Conservation (phyloP, 306 rosid species). For the Dryas alaskensis region DNA sequence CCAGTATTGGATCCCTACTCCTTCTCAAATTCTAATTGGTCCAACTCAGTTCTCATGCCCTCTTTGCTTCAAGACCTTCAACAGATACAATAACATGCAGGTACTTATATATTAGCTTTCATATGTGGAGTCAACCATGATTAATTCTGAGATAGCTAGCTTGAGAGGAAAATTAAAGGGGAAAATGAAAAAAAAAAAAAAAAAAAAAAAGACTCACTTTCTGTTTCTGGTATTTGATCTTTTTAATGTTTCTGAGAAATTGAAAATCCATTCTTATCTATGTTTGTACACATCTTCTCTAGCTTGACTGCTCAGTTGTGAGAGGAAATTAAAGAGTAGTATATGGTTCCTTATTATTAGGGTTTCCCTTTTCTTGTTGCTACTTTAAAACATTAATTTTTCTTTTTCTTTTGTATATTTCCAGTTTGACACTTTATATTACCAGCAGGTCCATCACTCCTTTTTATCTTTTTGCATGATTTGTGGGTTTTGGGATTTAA, state of each 20-base stretch:
- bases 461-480: slow-evolving; percentile 29
- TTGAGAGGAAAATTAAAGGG: neutral
- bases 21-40: slow-evolving; percentile 86
- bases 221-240: slow-evolving; percentile 34
- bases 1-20: slow-evolving; percentile 97
- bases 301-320: slow-evolving; percentile 12
- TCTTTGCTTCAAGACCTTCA: slow-evolving; percentile 95
- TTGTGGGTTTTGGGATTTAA: slow-evolving; percentile 34
- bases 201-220: slow-evolving; percentile 14
- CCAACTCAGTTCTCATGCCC: slow-evolving; percentile 94
- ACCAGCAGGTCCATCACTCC: neutral
- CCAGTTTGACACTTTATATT: slow-evolving; percentile 20
- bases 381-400: slow-evolving; percentile 22
- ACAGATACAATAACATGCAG: slow-evolving; percentile 98
- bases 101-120: slow-evolving; percentile 24
- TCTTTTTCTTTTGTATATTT: slow-evolving; percentile 12
- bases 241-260: slow-evolving; percentile 45
- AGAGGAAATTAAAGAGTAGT: slow-evolving; percentile 1
- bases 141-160: neutral
- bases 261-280: slow-evolving; percentile 24
- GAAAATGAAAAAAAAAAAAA: neutral
- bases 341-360: slow-evolving; percentile 45
- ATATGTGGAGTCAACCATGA: neutral
- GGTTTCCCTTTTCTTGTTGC: slow-evolving; percentile 27
- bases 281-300: slow-evolving; percentile 36